Base-by-base conservation (phyloP, 75 land plant species). In the Selaginella tamariscina region DNA sequence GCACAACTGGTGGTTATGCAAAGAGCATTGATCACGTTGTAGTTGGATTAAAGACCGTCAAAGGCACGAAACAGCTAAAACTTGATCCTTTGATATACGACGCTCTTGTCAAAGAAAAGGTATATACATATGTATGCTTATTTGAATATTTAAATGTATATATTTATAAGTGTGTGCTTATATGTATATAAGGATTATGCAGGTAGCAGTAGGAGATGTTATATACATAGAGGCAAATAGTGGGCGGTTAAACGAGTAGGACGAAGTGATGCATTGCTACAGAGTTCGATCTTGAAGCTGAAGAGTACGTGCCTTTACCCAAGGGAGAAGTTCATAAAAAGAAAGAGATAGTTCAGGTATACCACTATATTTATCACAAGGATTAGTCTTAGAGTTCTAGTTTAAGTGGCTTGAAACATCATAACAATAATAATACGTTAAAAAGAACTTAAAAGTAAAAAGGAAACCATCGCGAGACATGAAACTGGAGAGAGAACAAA, bases 61-160 rank as follows among this genome's bases (percentile, higher is more conserved):
- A 59, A 21, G 62, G 62, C 21, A 8, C 62, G 18, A 59, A 59
- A 21, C 62, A 59, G 62, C 26, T 59, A 2, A 59, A 59, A 26
- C 62, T 59, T n/a, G 62, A 59, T 23, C 62, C 26, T n/a, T 2
- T 27, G 2, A 59, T 59, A 59, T 59, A 59, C 26, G 62, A 59
- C 26, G 62, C 62, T 59, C 26, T 59, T 23, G 21, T 59, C 2
- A 59, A 93, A 67, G 98, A 93, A 60, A 93, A 89, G 96, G 98
- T 90, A 57, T 24, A 1, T n/a, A n/a, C n/a, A n/a, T n/a, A n/a
- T n/a, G n/a, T n/a, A n/a, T n/a, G n/a, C n/a, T n/a, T n/a, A n/a
- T n/a, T n/a, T n/a, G n/a, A n/a, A n/a, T n/a, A n/a, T n/a, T n/a
- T n/a, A n/a, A 49, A 49, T 11, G 54, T 49, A 49, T 20, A 11